Percentiles rank a stretch among this genome's conserved stretches.
phyloP scores from a whole-genome alignment of 768 basidiomycete species.

The Auricularia sp. region DNA sequence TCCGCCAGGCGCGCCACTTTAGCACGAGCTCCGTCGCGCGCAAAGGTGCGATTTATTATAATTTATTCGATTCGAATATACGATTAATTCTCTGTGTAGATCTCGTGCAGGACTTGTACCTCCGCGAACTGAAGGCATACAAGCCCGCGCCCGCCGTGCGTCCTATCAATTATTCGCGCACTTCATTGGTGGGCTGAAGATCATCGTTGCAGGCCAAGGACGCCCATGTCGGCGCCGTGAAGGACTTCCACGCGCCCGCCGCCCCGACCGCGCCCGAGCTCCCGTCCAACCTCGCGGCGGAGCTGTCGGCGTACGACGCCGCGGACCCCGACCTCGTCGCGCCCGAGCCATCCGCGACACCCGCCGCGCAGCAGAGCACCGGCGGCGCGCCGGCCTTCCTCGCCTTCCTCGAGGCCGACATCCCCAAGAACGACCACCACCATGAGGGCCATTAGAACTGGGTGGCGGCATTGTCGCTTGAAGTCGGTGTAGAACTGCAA shows the following conservation, averaged over 20 bases:
- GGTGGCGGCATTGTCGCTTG: too few species aligned
- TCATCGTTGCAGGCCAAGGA: slow-evolving; percentile 58
- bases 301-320: slow-evolving; percentile 78
- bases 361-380: slow-evolving; percentile 28
- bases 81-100: slow-evolving; percentile 51
- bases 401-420: slow-evolving; percentile 69
- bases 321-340: slow-evolving; percentile 45
- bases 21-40: neutral
- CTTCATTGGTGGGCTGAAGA: neutral
- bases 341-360: slow-evolving; percentile 29
- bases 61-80: slow-evolving; percentile 22
- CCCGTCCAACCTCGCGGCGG: slow-evolving; percentile 77
- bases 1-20: neutral
- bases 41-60: slow-evolving; percentile 43
- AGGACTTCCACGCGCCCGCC: slow-evolving; percentile 65
- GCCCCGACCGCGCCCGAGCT: slow-evolving; percentile 66
- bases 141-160: slow-evolving; percentile 65
- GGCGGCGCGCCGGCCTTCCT: slow-evolving; percentile 71
- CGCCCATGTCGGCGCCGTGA: slow-evolving; percentile 81
- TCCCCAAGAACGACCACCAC: slow-evolving; percentile 56
- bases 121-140: slow-evolving; percentile 84
- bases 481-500: too few species aligned
- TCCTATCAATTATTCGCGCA: slow-evolving; percentile 10
- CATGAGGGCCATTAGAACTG: too few species aligned
- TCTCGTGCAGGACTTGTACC: slow-evolving; percentile 84